Percentiles rank a stretch among this genome's conserved stretches.
These are phyloP conservation scores for Candida patagonica DNA, from an alignment of 805 yeast genomes.

Conservation along the genomic window DNA sequence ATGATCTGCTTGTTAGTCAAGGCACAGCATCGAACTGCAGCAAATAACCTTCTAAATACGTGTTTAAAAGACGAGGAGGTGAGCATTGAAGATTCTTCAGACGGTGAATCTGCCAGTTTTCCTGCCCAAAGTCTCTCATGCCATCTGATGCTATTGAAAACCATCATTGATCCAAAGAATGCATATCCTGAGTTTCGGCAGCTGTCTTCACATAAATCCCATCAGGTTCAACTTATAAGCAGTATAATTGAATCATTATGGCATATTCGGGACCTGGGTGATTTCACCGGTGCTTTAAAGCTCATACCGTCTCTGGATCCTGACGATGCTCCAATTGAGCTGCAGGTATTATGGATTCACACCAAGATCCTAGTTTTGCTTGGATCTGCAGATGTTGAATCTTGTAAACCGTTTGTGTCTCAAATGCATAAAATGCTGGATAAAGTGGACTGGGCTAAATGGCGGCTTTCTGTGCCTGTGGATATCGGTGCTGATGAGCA, in stretches of 20 bases:
- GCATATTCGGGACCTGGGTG: not conserved
- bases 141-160: not conserved
- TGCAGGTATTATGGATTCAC: not conserved
- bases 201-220: not conserved
- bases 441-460: not conserved
- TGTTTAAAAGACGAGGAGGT: not conserved
- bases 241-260: not conserved
- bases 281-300: not conserved
- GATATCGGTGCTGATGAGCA: not conserved
- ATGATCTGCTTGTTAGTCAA: not conserved
- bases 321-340: not conserved
- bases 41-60: not conserved
- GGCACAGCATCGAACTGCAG: slow-evolving; percentile 2
- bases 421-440: slow-evolving; percentile 1
- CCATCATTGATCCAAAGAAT: not conserved
- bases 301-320: not conserved
- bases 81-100: not conserved
- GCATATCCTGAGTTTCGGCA: not conserved
- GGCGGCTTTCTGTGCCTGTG: not conserved
- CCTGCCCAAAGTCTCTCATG: too few relatives aligned
- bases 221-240: not conserved
- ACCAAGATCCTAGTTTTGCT: not conserved
- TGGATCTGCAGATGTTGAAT: not conserved
- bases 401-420: not conserved
- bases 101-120: not conserved